Base-by-base conservation (phyloP, 805 yeast species). In the Barnettozyma populi region DNA sequence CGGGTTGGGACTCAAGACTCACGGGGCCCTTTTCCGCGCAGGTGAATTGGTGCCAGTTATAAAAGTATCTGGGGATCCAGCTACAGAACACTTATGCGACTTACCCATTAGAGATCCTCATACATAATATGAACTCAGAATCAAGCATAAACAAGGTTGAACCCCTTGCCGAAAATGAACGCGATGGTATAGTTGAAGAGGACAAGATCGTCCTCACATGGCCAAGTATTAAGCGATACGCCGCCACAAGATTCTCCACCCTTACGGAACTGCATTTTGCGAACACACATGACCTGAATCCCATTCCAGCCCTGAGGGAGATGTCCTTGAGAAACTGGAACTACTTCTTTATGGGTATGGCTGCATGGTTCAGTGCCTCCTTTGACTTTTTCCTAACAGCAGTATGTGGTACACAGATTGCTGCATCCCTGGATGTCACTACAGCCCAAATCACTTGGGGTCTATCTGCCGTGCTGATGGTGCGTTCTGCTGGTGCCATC, bases 351-450 rank as follows among this genome's bases (percentile, higher is more conserved):
- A 69, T 80, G 55, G 88, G 86, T 3, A 73, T 78, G 54, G 63
- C 70, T 38, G 84, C 82, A 36, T 84, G 90, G 90, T 74, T 86
- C 9, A 74, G 83, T 74, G 90, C 84, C 48, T 81, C 87, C 7
- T 76, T 84, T 61, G 89, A 84, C 56, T 84, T 81, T 65, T 84
- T 84, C 61, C 65, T 79, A 18, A 84, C 82, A 6, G 74, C 85
- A 18, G 71, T 82, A 41, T 75, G 80, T 43, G 82, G 78, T n/a
- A 49, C 74, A 1, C 64, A 67, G 14, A 72, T 84, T 43, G 84
- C 87, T 23, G 59, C 63, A 31, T 62, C 75, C 3, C 71, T 84
- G 46, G 67, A 68, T 39, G 70, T 65, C 18, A 44, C 70, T 3
- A 73, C 78, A 20, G 67, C 71, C 29, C 77, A 75, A 43, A 74